Percentiles rank a stretch among this genome's conserved stretches.
These are phyloP conservation scores for Dissophora ornata DNA, from an alignment of 192 early-diverging fungal genomes.

Conservation along the genomic window DNA sequence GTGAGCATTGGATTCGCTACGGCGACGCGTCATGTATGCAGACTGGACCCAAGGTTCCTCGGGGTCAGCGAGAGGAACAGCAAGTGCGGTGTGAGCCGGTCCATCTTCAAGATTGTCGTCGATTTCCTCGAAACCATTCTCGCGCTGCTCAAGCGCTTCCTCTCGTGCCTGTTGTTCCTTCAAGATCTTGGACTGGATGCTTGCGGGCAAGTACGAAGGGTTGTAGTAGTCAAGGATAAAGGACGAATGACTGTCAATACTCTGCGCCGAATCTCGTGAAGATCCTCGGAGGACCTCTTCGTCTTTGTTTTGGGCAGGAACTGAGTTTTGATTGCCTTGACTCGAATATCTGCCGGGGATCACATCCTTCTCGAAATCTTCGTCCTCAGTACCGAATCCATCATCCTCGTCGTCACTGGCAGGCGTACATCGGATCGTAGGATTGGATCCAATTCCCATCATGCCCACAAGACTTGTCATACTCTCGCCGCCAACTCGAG, in stretches of 20 bases:
- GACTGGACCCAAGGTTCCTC: slow-evolving; percentile 38
- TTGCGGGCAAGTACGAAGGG: slow-evolving; percentile 2
- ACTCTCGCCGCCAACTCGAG: background rate
- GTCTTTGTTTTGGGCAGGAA: background rate
- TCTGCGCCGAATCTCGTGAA: slow-evolving; percentile 28
- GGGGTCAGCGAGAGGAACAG: background rate
- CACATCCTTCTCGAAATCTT: background rate
- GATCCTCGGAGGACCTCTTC: background rate
- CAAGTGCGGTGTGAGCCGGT: background rate
- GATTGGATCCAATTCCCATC: slow-evolving; percentile 47
- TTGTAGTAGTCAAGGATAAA: slow-evolving; percentile 37
- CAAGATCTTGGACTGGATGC: background rate
- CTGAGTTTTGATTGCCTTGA: background rate
- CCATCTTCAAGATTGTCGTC: background rate
- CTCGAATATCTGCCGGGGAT: background rate
- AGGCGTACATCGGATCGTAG: slow-evolving; percentile 23
- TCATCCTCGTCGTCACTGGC: slow-evolving; percentile 29
- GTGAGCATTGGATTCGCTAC: slow-evolving; percentile 16
- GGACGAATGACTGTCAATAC: slow-evolving; percentile 21
- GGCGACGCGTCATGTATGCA: slow-evolving; percentile 46
- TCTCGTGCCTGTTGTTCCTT: background rate
- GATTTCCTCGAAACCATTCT: background rate
- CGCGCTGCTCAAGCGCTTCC: background rate
- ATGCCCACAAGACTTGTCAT: slow-evolving; percentile 36
- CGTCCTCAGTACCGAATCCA: background rate